Evolutionary conservation across 257 asterid species (phyloP), one percentile per base, ranked within the genome.

Genomic region (Ehretia macrophylla): DNA sequence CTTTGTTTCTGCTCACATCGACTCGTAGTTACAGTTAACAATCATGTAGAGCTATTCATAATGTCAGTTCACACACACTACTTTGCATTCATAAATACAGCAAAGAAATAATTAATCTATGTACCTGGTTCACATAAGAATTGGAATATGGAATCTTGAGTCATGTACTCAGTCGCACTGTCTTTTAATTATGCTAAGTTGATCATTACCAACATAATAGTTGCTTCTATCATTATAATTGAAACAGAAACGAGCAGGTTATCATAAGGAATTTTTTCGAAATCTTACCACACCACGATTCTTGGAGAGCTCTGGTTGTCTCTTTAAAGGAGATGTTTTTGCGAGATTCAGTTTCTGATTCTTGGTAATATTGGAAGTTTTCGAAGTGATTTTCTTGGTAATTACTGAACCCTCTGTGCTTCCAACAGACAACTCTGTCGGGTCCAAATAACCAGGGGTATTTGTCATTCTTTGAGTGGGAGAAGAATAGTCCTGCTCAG

Each of bases 331-430:
- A 77, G 83, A 67, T 59, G 73, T 65, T 69, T 79, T 83, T 58
- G 76, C 38, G 22, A 58, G 67, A 58, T 75, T 63, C 19, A 22
- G 52, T 73, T 75, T 82, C 47, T 62, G 79, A 62, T 75, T 74
- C 67, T 67, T 69, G 35, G 48, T 22, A 51, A 62, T 35, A 48
- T 59, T 75, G 32, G 79, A 67, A 56, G 75, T 68, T 66, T 74
- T 78, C 27, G 92, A 77, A 73, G 85, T 78, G 59, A 85, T 67
- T 61, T 77, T 82, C 66, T 82, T 83, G 19, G 82, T 82, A 59
- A 79, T 47, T 52, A 75, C 68, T 37, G 84, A 47, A 32, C 76
- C 77, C 60, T 73, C 86, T 37, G 67, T 68, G 68, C 90, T 83
- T 67, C 85, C 85, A 58, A 66, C 55, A 71, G 80, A 75, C 21